Evolutionary conservation across 805 yeast species (phyloP).

Genomic region (Suhomyces vadensis): DNA sequence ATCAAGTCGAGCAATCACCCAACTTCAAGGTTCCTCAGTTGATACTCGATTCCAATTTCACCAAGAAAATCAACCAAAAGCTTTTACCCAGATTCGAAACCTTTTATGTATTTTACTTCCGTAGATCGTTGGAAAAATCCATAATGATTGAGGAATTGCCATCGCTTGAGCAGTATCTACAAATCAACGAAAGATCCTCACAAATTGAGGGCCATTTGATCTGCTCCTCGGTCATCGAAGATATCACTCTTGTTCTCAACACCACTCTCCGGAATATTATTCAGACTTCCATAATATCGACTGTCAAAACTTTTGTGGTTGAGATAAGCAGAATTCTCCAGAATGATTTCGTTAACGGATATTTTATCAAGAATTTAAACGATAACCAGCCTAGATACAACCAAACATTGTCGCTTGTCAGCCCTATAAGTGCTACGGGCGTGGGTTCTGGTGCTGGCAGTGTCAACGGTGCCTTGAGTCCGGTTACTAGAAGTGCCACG

Average conservation of each 20-base stretch:
- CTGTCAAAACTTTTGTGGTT: slow-evolving; percentile 55
- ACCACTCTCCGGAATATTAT: slow-evolving; percentile 63
- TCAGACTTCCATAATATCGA: slow-evolving; percentile 65
- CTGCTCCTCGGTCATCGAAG: slow-evolving; percentile 84
- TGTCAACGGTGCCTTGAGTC: slow-evolving; percentile 19
- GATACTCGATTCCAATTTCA: slow-evolving; percentile 54
- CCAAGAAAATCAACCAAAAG: slow-evolving; percentile 52
- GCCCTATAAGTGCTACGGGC: too few species aligned
- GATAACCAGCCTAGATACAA: slow-evolving; percentile 46
- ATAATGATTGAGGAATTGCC: slow-evolving; percentile 65
- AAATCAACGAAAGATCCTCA: neutral
- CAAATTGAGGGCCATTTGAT: slow-evolving; percentile 58
- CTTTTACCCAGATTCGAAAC: slow-evolving; percentile 64
- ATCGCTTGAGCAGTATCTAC: slow-evolving; percentile 7
- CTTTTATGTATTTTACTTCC: slow-evolving; percentile 63
- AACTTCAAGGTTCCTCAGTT: slow-evolving; percentile 49
- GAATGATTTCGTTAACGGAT: slow-evolving; percentile 60
- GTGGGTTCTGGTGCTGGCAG: too few species aligned
- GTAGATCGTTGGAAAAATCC: slow-evolving; percentile 80
- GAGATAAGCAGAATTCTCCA: slow-evolving; percentile 62
- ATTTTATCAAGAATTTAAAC: slow-evolving; percentile 33
- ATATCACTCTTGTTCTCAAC: slow-evolving; percentile 71
- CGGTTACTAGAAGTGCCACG: slow-evolving; percentile 31
- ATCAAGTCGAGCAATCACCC: too few species aligned
- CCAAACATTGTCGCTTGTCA: slow-evolving; percentile 25